Evolutionary conservation across 73 alveolate genomes (phyloP).

Genomic region (Uronychia setigera): DNA sequence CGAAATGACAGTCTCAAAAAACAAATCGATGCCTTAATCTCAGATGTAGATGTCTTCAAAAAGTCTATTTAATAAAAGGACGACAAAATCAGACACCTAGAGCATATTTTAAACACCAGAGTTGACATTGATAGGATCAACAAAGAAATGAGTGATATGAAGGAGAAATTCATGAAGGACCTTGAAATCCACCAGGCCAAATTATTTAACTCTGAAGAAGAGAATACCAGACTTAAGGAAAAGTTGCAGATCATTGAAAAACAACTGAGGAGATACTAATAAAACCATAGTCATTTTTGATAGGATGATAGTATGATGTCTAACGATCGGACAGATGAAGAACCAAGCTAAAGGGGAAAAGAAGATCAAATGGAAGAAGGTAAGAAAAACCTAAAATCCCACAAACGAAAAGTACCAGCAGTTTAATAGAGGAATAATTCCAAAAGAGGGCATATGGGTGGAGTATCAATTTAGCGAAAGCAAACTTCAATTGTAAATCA

Average conservation of each 20-base stretch:
- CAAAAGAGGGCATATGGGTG: no score
- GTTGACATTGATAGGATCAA: not conserved
- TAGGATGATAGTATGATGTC: no score
- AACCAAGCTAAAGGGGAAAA: not conserved
- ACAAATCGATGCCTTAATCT: not conserved
- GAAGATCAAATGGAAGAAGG: not conserved
- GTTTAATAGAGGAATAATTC: not conserved
- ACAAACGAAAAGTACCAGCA: not conserved
- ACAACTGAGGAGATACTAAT: no score
- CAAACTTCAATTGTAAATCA: no score
- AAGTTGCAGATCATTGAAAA: not conserved
- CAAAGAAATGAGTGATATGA: not conserved
- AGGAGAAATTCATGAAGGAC: not conserved
- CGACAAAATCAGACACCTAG: not conserved
- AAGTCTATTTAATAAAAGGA: not conserved
- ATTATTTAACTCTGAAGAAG: not conserved
- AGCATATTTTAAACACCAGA: not conserved
- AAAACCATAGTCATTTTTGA: no score
- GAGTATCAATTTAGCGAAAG: no score
- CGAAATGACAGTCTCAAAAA: not conserved
- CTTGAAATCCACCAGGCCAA: not conserved
- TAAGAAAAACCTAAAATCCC: not conserved
- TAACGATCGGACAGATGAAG: not conserved
- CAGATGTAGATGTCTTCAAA: not conserved
- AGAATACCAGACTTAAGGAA: not conserved